These are phyloP conservation scores for Podila epicladia DNA, from an alignment of 192 early-diverging fungal genomes.

Conservation along the genomic window DNA sequence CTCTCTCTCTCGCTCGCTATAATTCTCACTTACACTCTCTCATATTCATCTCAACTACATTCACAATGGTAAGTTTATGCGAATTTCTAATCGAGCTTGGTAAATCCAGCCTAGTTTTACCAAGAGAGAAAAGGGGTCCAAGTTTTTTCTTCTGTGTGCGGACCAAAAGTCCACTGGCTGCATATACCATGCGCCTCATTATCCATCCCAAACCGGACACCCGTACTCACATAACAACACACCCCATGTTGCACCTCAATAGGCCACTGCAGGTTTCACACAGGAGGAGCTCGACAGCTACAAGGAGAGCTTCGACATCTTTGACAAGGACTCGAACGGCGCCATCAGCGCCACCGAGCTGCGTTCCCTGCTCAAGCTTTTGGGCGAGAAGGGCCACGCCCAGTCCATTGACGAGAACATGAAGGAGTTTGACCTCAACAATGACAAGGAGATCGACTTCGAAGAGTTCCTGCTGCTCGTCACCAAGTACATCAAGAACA, in stretches of 20 bases:
- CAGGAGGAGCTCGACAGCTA: slow-evolving; percentile 12
- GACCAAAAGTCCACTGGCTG: too few relatives aligned
- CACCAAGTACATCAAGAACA: slow-evolving; percentile 27
- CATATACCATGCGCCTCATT: too few relatives aligned
- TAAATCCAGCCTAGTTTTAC: not conserved
- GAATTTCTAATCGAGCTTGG: too few relatives aligned
- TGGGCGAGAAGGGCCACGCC: slow-evolving; percentile 22
- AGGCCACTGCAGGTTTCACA: slow-evolving; percentile 11
- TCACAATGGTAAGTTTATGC: not conserved
- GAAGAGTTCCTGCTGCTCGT: slow-evolving; percentile 24
- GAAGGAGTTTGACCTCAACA: slow-evolving; percentile 36
- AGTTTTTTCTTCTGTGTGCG: too few relatives aligned
- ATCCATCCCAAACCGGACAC: too few relatives aligned
- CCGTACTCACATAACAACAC: not conserved
- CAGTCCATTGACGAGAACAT: slow-evolving; percentile 4
- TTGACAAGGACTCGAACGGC: slow-evolving; percentile 27
- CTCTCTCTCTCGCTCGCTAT: not conserved
- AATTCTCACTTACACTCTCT: not conserved
- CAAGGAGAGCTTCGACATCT: slow-evolving; percentile 26
- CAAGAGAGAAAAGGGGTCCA: too few relatives aligned
- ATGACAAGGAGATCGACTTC: slow-evolving; percentile 38
- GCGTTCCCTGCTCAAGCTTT: slow-evolving; percentile 14
- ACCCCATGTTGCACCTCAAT: not conserved
- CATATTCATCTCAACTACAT: not conserved
- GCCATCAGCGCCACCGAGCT: slow-evolving; percentile 29